Percentiles rank a stretch among this genome's conserved stretches.
These are phyloP conservation scores for Hymenoscyphus fructigenus DNA, from an alignment of 2,329 filamentous ascomycete genomes.

Conservation along the genomic window DNA sequence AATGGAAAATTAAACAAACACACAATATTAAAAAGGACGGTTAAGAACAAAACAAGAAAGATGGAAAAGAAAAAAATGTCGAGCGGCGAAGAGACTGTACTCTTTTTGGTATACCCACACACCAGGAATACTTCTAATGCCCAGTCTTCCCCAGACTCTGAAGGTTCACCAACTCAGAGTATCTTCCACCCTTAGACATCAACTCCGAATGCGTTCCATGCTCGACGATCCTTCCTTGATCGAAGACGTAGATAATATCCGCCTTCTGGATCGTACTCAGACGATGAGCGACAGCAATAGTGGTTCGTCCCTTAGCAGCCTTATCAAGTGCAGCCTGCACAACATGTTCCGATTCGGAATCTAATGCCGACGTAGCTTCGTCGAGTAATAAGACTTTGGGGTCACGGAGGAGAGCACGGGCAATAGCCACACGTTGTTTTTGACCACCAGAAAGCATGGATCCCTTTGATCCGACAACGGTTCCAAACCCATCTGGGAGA, in stretches of 20 bases:
- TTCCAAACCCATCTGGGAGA: slow-evolving; percentile 81
- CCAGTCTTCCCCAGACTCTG: slow-evolving; percentile 73
- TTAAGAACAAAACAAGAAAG: neutral
- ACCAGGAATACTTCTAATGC: no score
- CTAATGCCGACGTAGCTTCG: slow-evolving; percentile 76
- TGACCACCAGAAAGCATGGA: slow-evolving; percentile 84
- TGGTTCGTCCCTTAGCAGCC: slow-evolving; percentile 81
- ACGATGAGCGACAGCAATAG: slow-evolving; percentile 90
- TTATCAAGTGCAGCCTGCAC: slow-evolving; percentile 80
- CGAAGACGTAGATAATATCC: slow-evolving; percentile 95
- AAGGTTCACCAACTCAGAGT: slow-evolving; percentile 76
- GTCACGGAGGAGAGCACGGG: slow-evolving; percentile 84
- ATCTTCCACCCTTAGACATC: slow-evolving; percentile 68
- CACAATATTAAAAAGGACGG: neutral
- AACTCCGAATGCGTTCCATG: slow-evolving; percentile 75
- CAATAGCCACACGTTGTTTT: slow-evolving; percentile 90
- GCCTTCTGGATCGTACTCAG: slow-evolving; percentile 92
- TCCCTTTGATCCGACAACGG: slow-evolving; percentile 84
- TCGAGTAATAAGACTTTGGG: slow-evolving; percentile 84
- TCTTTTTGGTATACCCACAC: neutral
- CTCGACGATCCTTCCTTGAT: slow-evolving; percentile 83
- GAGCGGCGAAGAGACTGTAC: neutral
- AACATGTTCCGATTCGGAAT: slow-evolving; percentile 74
- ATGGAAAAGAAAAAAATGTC: neutral
- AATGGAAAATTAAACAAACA: neutral